A percentile compares a stretch with the other conserved stretches of the same genome.
Evolutionary conservation across 2,329 filamentous ascomycete genomes (phyloP).

Genomic region (Beauveria caledonica): DNA sequence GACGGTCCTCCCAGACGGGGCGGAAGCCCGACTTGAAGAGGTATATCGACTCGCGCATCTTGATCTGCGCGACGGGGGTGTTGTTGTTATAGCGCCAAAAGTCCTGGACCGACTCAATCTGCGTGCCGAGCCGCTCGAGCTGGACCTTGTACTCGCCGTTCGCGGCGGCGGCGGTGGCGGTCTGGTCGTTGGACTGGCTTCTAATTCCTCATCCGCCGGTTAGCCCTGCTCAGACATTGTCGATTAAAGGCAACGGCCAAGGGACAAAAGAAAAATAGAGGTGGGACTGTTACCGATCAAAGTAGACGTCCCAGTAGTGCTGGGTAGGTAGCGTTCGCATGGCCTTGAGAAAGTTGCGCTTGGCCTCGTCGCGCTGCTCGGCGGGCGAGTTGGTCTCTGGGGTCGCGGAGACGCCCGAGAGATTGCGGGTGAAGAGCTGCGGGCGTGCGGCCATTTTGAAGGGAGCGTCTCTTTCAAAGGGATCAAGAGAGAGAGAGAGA

Average conservation of each 20-base stretch:
- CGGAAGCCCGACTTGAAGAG: constrained; percentile 72
- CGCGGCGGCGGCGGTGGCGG: constrained; percentile 23
- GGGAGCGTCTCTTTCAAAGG: too few relatives aligned
- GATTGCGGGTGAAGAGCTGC: constrained; percentile 52
- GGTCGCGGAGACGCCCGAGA: constrained; percentile 53
- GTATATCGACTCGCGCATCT: constrained; percentile 69
- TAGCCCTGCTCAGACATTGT: too few relatives aligned
- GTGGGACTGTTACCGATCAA: constrained; percentile 42
- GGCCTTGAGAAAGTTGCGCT: constrained; percentile 73
- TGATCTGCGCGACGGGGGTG: constrained; percentile 66
- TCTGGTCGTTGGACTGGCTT: constrained; percentile 37
- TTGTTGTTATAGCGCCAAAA: constrained; percentile 82
- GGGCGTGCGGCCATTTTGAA: constrained; percentile 48
- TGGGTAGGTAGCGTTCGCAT: constrained; percentile 67
- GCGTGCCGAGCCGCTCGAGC: constrained; percentile 53
- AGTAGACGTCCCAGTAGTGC: constrained; percentile 71
- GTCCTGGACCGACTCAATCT: constrained; percentile 74
- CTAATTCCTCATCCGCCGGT: not conserved
- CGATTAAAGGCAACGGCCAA: not conserved
- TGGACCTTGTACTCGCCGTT: constrained; percentile 42
- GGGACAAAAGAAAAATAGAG: not conserved
- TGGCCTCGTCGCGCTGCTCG: constrained; percentile 66
- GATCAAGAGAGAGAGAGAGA: not conserved
- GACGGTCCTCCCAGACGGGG: constrained; percentile 76
- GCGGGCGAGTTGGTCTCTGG: constrained; percentile 59